phyloP scores from a whole-genome alignment of 139 green algal genomes.

The Chlorella sp. region DNA sequence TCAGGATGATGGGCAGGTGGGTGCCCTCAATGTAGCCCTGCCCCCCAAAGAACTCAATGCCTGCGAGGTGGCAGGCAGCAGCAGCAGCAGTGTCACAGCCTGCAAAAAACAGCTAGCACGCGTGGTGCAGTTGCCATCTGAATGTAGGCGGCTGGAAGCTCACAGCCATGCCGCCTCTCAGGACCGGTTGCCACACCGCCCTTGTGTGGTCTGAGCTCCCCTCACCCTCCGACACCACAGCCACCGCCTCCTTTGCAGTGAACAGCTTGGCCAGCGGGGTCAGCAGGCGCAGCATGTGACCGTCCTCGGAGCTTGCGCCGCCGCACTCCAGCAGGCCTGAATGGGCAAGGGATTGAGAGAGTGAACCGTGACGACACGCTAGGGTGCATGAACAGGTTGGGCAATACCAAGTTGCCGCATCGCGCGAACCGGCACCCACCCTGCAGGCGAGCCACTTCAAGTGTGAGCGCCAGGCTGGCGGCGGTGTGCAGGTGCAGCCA shows the following conservation, averaged over 20 bases:
- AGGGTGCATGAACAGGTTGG: too few species aligned
- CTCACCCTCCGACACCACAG: slow-evolving; percentile 12
- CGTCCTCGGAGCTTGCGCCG: background rate
- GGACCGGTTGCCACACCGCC: background rate
- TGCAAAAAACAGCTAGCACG: too few species aligned
- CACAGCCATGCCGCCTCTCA: too few species aligned
- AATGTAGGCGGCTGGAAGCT: too few species aligned
- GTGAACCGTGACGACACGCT: background rate
- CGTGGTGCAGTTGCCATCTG: too few species aligned
- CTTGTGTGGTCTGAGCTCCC: too few species aligned
- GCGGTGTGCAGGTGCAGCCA: slow-evolving; percentile 32
- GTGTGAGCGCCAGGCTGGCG: slow-evolving; percentile 17
- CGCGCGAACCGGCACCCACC: too few species aligned
- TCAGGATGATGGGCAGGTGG: slow-evolving; percentile 23
- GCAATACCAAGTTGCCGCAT: too few species aligned
- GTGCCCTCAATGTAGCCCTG: slow-evolving; percentile 29
- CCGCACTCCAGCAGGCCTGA: slow-evolving; percentile 27
- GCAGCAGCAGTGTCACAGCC: too few species aligned
- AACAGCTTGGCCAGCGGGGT: slow-evolving; percentile 42
- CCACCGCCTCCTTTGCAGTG: slow-evolving; percentile 37
- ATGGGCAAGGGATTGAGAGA: background rate
- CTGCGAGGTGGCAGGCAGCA: background rate
- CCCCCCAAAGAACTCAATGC: slow-evolving; percentile 26
- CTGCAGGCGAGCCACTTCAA: slow-evolving; percentile 38
- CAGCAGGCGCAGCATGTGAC: slow-evolving; percentile 36